Conservation (phyloP, 805 yeast species). For the Monosporozyma unispora region DNA sequence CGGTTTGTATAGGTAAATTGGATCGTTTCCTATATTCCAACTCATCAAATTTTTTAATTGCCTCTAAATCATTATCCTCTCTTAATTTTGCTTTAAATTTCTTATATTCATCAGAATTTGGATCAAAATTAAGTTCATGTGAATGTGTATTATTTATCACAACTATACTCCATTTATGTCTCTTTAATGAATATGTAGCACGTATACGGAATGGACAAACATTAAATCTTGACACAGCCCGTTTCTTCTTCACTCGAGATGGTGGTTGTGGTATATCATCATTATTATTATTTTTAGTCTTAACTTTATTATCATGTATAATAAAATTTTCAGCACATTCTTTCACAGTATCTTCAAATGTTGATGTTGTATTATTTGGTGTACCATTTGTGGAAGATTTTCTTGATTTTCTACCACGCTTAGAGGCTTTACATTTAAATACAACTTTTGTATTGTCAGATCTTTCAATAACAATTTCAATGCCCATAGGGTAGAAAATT, state of each 20-base stretch:
- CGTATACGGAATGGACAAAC: constrained; percentile 56
- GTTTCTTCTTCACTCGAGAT: constrained; percentile 17
- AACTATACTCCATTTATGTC: constrained; percentile 49
- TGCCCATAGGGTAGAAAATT: constrained; percentile 40
- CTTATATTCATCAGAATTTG: constrained; percentile 29
- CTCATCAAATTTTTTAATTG: constrained; percentile 30
- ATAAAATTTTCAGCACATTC: constrained; percentile 6
- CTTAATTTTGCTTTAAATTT: constrained; percentile 27
- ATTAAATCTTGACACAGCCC: constrained; percentile 28
- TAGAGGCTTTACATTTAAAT: constrained; percentile 47
- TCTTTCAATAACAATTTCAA: constrained; percentile 51
- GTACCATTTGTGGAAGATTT: not conserved
- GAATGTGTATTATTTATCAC: constrained; percentile 54
- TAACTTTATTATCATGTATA: constrained; percentile 6
- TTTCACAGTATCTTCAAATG: constrained; percentile 5
- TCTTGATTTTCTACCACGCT: constrained; percentile 19
- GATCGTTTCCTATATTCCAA: constrained; percentile 27
- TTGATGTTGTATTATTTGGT: constrained; percentile 4
- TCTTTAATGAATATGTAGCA: constrained; percentile 48
- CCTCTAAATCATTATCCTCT: constrained; percentile 23
- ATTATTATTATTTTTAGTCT: not conserved
- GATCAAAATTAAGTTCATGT: constrained; percentile 36
- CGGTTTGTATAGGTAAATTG: constrained; percentile 26
- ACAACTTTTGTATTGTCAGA: constrained; percentile 53
- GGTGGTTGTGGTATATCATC: not conserved